Percentiles rank a stretch among this genome's conserved stretches.
phyloP scores from a whole-genome alignment of 169 alveolate species.

The Babesia ovata region DNA sequence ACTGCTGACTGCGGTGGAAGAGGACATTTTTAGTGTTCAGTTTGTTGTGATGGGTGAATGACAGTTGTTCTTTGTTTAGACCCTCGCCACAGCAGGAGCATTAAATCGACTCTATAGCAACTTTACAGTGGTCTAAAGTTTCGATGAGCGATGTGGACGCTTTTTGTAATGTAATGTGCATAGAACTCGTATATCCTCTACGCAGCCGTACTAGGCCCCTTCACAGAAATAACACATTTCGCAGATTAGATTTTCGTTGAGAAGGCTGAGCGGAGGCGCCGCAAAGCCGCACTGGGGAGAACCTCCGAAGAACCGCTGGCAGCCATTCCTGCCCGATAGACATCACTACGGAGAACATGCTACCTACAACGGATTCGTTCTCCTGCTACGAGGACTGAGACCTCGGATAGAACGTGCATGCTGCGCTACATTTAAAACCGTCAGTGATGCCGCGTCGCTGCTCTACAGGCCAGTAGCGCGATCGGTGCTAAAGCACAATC shows the following conservation, averaged over 20 bases:
- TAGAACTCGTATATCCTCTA: too few species aligned
- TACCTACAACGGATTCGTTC: constrained; percentile 72
- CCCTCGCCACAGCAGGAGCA: too few species aligned
- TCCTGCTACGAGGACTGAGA: constrained; percentile 73
- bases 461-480: constrained; percentile 70
- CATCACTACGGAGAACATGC: constrained; percentile 79
- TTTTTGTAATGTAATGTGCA: too few species aligned
- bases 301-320: constrained; percentile 70
- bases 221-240: neutral
- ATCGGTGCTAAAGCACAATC: constrained; percentile 79
- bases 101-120: too few species aligned
- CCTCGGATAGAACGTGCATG: constrained; percentile 62
- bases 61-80: too few species aligned
- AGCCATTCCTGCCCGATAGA: constrained; percentile 73
- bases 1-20: too few species aligned
- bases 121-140: too few species aligned
- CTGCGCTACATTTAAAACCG: constrained; percentile 44
- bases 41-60: too few species aligned
- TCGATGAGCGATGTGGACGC: too few species aligned
- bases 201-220: too few species aligned
- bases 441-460: constrained; percentile 13
- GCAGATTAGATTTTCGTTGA: constrained; percentile 56
- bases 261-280: constrained; percentile 73
- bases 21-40: too few species aligned
- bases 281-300: constrained; percentile 79